Evolutionary conservation across 106 monocot species (phyloP).

Genomic region (Hemerocallis citrina): DNA sequence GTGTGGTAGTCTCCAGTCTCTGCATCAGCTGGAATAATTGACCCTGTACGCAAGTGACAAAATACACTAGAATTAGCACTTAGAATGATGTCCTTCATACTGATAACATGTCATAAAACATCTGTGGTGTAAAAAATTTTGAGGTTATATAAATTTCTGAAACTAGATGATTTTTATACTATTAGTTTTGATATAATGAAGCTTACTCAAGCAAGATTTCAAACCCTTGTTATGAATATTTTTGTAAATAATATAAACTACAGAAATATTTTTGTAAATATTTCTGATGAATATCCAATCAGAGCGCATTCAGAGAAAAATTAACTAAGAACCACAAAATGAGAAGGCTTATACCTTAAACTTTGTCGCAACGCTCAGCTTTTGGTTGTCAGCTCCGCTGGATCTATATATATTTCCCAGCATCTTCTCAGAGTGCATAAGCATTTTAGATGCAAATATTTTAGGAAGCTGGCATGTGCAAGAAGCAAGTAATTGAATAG

Average conservation of each 20-base stretch:
- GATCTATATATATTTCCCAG: slow-evolving; percentile 34
- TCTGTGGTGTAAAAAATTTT: no score
- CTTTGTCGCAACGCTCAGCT: slow-evolving; percentile 88
- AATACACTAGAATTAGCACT: neutral
- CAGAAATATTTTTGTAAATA: neutral
- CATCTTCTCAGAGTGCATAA: slow-evolving; percentile 38
- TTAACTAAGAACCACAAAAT: no score
- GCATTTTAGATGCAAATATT: slow-evolving; percentile 80
- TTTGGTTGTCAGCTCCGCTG: slow-evolving; percentile 71
- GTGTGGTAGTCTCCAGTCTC: slow-evolving; percentile 86
- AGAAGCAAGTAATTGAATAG: slow-evolving; percentile 76
- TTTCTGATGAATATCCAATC: neutral
- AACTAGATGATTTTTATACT: no score
- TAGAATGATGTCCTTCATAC: neutral
- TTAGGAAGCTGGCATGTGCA: slow-evolving; percentile 76
- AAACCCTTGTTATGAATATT: neutral
- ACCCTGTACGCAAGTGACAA: slow-evolving; percentile 36
- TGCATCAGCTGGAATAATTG: slow-evolving; percentile 98
- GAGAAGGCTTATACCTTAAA: slow-evolving; percentile 64
- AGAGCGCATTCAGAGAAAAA: neutral
- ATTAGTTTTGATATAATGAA: no score
- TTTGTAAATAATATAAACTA: neutral
- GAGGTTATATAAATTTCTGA: no score
- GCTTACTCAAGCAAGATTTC: no score
- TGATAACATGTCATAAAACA: neutral